Evolutionary conservation across 192 early-diverging fungal genomes (phyloP).

Genomic region (Phycomyces blakesleeanus): DNA sequence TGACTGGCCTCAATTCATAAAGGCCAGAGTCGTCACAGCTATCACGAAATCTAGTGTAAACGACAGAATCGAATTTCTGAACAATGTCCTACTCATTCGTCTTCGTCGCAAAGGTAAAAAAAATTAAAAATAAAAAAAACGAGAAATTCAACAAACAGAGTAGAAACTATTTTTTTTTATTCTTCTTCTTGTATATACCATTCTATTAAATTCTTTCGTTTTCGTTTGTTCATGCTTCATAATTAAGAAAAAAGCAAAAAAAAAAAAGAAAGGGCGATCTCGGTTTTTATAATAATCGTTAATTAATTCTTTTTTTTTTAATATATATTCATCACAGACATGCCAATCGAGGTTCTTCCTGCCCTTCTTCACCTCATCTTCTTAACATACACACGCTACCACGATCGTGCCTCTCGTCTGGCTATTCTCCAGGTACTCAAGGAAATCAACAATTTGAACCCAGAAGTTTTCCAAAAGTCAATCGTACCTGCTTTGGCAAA

Average conservation of each 20-base stretch:
- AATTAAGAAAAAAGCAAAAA: too few species aligned
- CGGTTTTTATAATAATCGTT: background rate
- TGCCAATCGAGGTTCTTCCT: constrained; percentile 43
- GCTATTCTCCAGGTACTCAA: constrained; percentile 55
- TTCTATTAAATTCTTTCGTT: too few species aligned
- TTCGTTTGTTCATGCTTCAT: too few species aligned
- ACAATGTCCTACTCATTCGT: constrained; percentile 41
- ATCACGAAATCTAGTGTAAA: constrained; percentile 53
- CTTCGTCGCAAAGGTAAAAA: constrained; percentile 44
- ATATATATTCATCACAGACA: constrained; percentile 31
- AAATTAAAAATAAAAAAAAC: background rate
- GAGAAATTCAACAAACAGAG: background rate
- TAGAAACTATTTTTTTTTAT: too few species aligned
- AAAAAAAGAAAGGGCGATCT: background rate
- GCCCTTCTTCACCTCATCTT: constrained; percentile 49
- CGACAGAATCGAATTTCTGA: constrained; percentile 45
- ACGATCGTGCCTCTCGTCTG: constrained; percentile 61
- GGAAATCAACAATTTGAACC: constrained; percentile 55
- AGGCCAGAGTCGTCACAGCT: constrained; percentile 38
- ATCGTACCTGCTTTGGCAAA: constrained; percentile 52
- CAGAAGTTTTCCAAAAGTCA: constrained; percentile 48
- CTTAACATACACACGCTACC: constrained; percentile 63
- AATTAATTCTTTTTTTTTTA: too few species aligned
- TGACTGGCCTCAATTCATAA: constrained; percentile 55
- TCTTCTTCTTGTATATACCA: too few species aligned